Evolutionary conservation across 768 basidiomycete genomes (phyloP), one percentile per base, ranked within the genome.

Genomic region (Holtermannia corniformis): DNA sequence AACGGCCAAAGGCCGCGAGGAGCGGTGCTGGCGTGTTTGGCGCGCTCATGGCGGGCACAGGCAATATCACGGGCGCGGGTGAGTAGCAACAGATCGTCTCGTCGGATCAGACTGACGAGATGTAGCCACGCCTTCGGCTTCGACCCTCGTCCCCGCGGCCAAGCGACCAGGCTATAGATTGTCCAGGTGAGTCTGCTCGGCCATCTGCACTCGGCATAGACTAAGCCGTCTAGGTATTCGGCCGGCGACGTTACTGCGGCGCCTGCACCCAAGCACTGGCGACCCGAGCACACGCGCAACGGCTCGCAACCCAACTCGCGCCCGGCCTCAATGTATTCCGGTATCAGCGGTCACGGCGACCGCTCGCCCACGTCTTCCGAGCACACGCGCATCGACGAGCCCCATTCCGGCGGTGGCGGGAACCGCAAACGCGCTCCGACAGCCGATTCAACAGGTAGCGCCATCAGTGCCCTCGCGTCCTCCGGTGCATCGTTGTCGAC

Each of bases 1-100:
- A 63, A 14, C 45, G 75, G 3, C 74, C 74, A 0, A 65, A 72
- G 21, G 72, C 76, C 44, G 76, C 78, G 13, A 73, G 77, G 54
- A 81, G 73, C 58, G 76, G 76, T 20, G 83, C 76, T 0, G 83
- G 83, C 4, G 83, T 83, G 1, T 78, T 84, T 54, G 85, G 83
- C 0, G 78, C 84, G 3, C 77, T 89, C 28, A 81, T 90, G 20
- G 79, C 83, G 5, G 81, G 81, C 52, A 81, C 85, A 0, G 82
- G 80, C 2, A 80, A 81, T 45, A 71, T 88, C 5, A 74, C 78
- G 1, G 85, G 83, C 16, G 78, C 78, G 80, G n/a, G 81, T 5
- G 78, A 82, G 0, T 84, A 84, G 0, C 58, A 62, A 10, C 3
- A 10, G n/a, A n/a, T 4, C 2, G 13, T 23, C 28, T 22, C 32